Conservation (phyloP, 352 stramenopile species). For the Elongisporangium prolatum region DNA sequence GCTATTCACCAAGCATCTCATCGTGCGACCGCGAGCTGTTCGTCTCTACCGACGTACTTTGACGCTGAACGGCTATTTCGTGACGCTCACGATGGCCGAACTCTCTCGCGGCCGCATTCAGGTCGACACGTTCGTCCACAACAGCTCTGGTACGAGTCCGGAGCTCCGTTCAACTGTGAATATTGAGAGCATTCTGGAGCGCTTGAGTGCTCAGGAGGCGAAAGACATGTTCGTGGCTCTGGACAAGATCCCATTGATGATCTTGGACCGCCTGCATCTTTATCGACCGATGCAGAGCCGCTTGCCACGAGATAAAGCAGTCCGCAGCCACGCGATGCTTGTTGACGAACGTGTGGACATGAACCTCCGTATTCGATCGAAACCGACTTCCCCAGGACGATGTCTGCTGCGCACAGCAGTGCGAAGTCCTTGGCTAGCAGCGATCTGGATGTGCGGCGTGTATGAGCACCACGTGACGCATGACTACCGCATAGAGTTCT, state of each 20-base stretch:
- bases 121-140: conserved; percentile 53
- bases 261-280: conserved; percentile 63
- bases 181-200: conserved; percentile 49
- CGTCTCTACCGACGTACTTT: conserved; percentile 51
- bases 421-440: conserved; percentile 16
- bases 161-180: conserved; percentile 25
- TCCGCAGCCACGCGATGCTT: neutral
- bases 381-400: conserved; percentile 18
- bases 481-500: conserved; percentile 29
- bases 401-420: conserved; percentile 29
- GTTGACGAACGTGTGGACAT: conserved; percentile 6
- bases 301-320: neutral
- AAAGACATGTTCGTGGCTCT: conserved; percentile 25
- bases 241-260: conserved; percentile 22
- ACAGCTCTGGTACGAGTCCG: conserved; percentile 7
- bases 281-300: conserved; percentile 24
- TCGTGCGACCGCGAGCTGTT: conserved; percentile 41
- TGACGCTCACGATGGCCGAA: conserved; percentile 58
- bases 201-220: conserved; percentile 35
- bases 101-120: conserved; percentile 53
- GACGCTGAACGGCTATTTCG: conserved; percentile 33
- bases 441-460: conserved; percentile 32
- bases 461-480: conserved; percentile 13
- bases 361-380: conserved; percentile 19
- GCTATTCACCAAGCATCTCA: conserved; percentile 15